Percentiles rank a stretch among this genome's conserved stretches.
phyloP scores from a whole-genome alignment of 1,284 basidiomycete species.

The Tylopilus sp. region DNA sequence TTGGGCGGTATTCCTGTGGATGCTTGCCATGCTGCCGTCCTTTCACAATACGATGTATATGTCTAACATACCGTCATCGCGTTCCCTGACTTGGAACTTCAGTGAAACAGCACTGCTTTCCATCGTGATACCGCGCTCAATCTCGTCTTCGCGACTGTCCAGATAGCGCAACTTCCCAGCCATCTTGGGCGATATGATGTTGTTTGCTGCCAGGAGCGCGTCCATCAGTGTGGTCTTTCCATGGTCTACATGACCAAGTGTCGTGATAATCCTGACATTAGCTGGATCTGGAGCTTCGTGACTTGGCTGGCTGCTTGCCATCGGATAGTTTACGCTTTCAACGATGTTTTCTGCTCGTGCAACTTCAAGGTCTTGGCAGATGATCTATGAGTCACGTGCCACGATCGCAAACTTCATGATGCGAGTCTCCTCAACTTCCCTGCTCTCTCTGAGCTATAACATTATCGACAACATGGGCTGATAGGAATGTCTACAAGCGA shows the following conservation, averaged over 20 bases:
- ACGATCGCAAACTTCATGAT: too few species aligned
- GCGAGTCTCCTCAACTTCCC: too few species aligned
- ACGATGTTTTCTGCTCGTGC: neutral
- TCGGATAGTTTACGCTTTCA: slow-evolving; percentile 7
- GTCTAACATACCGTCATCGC: slow-evolving; percentile 40
- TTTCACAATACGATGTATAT: slow-evolving; percentile 25
- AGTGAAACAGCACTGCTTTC: slow-evolving; percentile 92
- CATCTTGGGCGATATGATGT: slow-evolving; percentile 92
- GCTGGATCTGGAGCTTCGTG: slow-evolving; percentile 47
- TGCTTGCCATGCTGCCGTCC: slow-evolving; percentile 29
- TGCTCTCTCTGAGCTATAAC: too few species aligned
- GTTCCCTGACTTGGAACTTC: slow-evolving; percentile 72
- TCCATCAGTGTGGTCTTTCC: slow-evolving; percentile 97
- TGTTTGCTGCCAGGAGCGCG: slow-evolving; percentile 91
- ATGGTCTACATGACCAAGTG: slow-evolving; percentile 83
- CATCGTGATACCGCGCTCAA: slow-evolving; percentile 98
- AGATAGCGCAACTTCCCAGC: slow-evolving; percentile 96
- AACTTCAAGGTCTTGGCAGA: too few species aligned
- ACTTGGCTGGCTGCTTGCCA: slow-evolving; percentile 18
- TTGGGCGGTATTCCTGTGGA: slow-evolving; percentile 48
- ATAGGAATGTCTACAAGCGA: too few species aligned
- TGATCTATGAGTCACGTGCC: too few species aligned
- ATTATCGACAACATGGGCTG: too few species aligned
- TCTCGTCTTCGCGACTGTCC: slow-evolving; percentile 95
- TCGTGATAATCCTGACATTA: slow-evolving; percentile 72